phyloP scores from a whole-genome alignment of 2,329 filamentous ascomycete genomes.

The Monosporascus sp. region DNA sequence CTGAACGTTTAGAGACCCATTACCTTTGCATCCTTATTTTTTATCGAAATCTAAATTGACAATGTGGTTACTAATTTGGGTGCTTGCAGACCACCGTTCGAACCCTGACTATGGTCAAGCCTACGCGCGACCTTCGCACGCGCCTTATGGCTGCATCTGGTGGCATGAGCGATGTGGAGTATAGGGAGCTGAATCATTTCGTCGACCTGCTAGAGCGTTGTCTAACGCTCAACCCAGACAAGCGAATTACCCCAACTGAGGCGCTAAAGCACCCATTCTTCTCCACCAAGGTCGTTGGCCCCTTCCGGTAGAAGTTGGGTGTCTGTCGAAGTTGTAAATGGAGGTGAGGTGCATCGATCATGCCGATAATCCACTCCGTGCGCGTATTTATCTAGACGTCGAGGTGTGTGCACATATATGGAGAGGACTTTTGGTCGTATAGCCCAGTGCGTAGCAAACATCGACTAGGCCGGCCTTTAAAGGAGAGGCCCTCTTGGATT shows the following conservation, averaged over 20 bases:
- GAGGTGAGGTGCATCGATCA: neutral
- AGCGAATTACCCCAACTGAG: slow-evolving; percentile 79
- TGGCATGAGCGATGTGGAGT: slow-evolving; percentile 67
- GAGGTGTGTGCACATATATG: too few species aligned
- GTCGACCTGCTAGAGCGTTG: slow-evolving; percentile 85
- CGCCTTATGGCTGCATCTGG: slow-evolving; percentile 69
- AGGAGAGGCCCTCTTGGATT: too few species aligned
- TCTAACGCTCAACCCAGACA: slow-evolving; percentile 84
- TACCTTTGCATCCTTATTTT: too few species aligned
- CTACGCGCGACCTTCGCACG: slow-evolving; percentile 75
- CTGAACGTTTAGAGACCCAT: too few species aligned
- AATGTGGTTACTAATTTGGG: neutral
- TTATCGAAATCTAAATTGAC: neutral
- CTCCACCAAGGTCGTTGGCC: slow-evolving; percentile 32
- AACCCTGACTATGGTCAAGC: slow-evolving; percentile 65
- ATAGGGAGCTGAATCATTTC: slow-evolving; percentile 75
- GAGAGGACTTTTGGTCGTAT: too few species aligned
- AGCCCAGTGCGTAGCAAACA: too few species aligned
- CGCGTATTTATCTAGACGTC: neutral
- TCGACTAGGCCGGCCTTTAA: too few species aligned
- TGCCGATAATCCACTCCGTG: neutral
- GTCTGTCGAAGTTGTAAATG: neutral
- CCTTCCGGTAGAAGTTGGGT: slow-evolving; percentile 15
- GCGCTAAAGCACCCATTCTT: slow-evolving; percentile 90
- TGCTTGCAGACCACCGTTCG: slow-evolving; percentile 56